Percentiles rank a stretch among this genome's conserved stretches.
These are phyloP conservation scores for Backusella circina DNA, from an alignment of 192 early-diverging fungal genomes.

Conservation along the genomic window DNA sequence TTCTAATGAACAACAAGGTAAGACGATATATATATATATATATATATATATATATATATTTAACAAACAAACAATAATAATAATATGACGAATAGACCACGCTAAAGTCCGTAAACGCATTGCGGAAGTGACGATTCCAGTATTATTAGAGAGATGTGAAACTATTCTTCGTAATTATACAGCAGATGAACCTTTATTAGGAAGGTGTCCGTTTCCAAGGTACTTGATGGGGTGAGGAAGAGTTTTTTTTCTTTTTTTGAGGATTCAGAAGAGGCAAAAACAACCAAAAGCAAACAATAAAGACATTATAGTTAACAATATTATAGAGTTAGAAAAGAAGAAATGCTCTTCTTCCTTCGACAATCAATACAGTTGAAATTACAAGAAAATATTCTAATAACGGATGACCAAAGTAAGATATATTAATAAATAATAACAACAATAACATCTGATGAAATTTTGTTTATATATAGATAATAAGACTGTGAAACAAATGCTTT, in stretches of 20 bases:
- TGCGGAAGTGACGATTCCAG: slow-evolving; percentile 55
- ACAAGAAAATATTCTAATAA: slow-evolving; percentile 36
- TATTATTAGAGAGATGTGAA: slow-evolving; percentile 61
- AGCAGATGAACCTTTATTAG: slow-evolving; percentile 61
- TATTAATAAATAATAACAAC: not conserved
- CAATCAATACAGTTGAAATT: slow-evolving; percentile 49
- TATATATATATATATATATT: not conserved
- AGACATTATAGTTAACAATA: not conserved
- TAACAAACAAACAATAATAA: not conserved
- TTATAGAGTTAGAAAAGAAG: slow-evolving; percentile 55
- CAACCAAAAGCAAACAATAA: not conserved
- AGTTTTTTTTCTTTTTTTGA: slow-evolving; percentile 4
- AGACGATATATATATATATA: slow-evolving; percentile 12
- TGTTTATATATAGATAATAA: slow-evolving; percentile 26
- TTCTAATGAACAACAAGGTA: slow-evolving; percentile 42
- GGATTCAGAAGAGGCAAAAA: not conserved
- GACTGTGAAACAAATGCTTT: slow-evolving; percentile 44
- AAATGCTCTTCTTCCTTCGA: slow-evolving; percentile 51
- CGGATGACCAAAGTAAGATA: slow-evolving; percentile 14
- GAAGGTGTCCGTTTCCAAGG: slow-evolving; percentile 68
- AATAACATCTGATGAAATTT: slow-evolving; percentile 3
- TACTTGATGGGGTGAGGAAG: slow-evolving; percentile 38
- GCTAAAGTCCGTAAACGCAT: slow-evolving; percentile 50
- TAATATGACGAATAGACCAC: slow-evolving; percentile 29
- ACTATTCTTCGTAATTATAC: slow-evolving; percentile 55